A percentile compares a stretch with the other conserved stretches of the same genome.
phyloP scores from a whole-genome alignment of 83 land plant genomes.

The Isoetes engelmannii region DNA sequence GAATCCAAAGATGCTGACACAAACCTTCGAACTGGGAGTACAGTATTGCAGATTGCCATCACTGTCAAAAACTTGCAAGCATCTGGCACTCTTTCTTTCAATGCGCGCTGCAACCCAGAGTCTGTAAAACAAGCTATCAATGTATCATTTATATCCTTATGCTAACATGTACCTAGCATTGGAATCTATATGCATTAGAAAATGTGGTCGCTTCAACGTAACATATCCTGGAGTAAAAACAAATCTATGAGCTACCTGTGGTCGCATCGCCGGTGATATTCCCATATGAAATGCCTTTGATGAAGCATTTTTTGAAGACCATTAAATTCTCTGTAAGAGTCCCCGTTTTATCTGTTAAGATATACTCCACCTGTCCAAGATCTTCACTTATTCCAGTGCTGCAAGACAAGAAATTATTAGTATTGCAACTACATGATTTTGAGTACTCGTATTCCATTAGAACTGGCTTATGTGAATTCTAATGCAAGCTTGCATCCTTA shows the following conservation, averaged over 20 bases:
- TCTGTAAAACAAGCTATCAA: constrained; percentile 32
- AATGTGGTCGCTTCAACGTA: no score
- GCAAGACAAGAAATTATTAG: constrained; percentile 22
- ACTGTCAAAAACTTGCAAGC: constrained; percentile 67
- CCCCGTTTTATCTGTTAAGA: constrained; percentile 96
- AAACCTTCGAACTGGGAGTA: constrained; percentile 71
- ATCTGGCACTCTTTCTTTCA: constrained; percentile 46
- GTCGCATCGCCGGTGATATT: constrained; percentile 75
- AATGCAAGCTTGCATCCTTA: no score
- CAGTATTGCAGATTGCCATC: constrained; percentile 96
- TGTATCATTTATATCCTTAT: neutral
- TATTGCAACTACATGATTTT: no score
- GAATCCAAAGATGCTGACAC: neutral
- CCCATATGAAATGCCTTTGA: constrained; percentile 73
- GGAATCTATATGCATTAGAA: neutral
- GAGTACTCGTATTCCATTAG: no score
- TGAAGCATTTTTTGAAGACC: constrained; percentile 89
- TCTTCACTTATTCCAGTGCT: constrained; percentile 98
- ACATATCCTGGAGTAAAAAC: no score
- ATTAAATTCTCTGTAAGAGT: constrained; percentile 96
- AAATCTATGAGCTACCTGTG: constrained; percentile 40
- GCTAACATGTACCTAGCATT: neutral
- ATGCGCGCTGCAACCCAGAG: constrained; percentile 47
- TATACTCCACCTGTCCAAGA: constrained; percentile 95
- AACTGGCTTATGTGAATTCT: no score